Evolutionary conservation across 768 basidiomycete genomes (phyloP), one percentile per base, ranked within the genome.

Genomic region (Amanita exitialis): DNA sequence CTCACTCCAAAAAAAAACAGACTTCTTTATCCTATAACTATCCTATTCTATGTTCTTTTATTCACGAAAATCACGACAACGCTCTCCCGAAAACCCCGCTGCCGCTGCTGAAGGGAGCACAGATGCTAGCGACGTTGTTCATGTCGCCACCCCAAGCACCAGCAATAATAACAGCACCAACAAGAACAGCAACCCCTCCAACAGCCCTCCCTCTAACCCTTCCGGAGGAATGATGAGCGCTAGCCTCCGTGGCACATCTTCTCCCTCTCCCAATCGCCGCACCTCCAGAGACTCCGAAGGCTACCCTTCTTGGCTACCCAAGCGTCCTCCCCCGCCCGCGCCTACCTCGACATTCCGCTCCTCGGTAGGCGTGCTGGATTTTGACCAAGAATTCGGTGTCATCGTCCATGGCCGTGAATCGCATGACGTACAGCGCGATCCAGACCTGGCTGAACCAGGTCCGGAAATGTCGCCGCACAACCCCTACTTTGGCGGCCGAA

Each of bases 301-400:
- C 12, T 91, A 91, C 62, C 89, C 89, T 2, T 82, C 85, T 20
- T 91, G 89, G 89, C 80, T 91, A 1, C 89, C 89, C 15, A 78
- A 71, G 53, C 75, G 89, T 12, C 89, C 90, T 2, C 81, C 80
- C 13, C 85, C 79, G 0, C 89, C 89, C 0, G 79, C 78, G 6
- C 89, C 90, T 3, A 76, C 77, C 3, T 85, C 84, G 8, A 87
- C 84, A 1, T 65, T 85, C 50, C 79, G 79, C 53, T 80, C 78
- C 6, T 78, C 76, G 23, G 69, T 75, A 44, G 72, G 70, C n/a
- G 62, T 68, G 16, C 55, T 55, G 32, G 58, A 57, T 36, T 44
- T 51, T 44, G 42, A 51, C 18, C 41, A 44, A 28, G 50, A 51
- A 16, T 51, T 51, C 21, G 43, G 50, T 12, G 15, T 51, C 43